These are phyloP conservation scores for Populus hybrid DNA, from an alignment of 441 rosid species.

Conservation along the genomic window DNA sequence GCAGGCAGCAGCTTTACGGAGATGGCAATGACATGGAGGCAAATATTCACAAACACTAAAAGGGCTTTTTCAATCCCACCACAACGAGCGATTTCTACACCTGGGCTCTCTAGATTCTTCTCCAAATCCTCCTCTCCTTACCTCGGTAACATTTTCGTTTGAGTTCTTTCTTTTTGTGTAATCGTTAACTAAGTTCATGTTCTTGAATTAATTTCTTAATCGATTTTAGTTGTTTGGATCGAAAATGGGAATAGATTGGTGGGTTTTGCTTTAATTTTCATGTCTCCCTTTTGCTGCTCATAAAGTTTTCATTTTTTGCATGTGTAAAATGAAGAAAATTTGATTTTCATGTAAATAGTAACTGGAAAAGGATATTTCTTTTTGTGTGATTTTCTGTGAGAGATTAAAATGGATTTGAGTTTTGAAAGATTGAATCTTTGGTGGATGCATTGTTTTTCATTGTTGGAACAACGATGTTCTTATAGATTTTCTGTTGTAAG, in stretches of 20 bases:
- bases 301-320: background rate
- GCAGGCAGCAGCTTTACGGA: background rate
- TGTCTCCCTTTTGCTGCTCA: background rate
- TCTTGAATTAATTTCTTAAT: background rate
- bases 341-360: background rate
- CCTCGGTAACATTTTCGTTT: slow-evolving; percentile 28
- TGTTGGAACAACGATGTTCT: background rate
- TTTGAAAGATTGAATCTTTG: background rate
- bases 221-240: background rate
- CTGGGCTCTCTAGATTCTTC: slow-evolving; percentile 48
- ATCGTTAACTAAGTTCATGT: background rate
- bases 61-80: slow-evolving; percentile 13
- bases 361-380: background rate
- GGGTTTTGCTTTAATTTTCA: background rate
- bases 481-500: background rate
- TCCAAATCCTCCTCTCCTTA: slow-evolving; percentile 48
- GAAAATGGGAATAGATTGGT: background rate
- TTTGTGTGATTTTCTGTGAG: background rate
- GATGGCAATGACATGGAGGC: slow-evolving; percentile 50
- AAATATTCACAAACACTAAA: slow-evolving; percentile 23
- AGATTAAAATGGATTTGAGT: background rate
- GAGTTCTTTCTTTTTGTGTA: background rate
- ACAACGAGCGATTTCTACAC: slow-evolving; percentile 8
- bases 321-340: background rate
- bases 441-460: background rate